These are phyloP conservation scores for Euphrasia arctica DNA, from an alignment of 305 asterid species.

Conservation along the genomic window DNA sequence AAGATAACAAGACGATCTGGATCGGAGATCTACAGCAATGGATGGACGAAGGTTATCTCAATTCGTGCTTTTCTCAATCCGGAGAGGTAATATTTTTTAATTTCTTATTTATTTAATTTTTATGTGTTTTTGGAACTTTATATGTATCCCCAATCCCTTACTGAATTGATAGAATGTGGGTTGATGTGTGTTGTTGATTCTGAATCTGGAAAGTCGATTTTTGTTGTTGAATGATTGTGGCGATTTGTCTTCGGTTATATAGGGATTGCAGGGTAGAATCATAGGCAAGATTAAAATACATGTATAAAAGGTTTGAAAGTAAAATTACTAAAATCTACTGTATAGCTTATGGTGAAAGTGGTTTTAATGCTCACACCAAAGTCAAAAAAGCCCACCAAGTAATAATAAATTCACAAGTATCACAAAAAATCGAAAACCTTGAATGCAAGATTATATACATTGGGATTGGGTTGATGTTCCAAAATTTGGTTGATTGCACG, in stretches of 20 bases:
- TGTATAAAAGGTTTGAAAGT: too few species aligned
- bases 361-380: too few species aligned
- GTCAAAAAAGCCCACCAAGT: too few species aligned
- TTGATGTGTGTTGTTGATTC: too few species aligned
- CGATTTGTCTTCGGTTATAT: constrained; percentile 25
- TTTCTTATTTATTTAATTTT: background rate
- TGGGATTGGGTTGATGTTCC: too few species aligned
- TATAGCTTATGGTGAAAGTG: too few species aligned
- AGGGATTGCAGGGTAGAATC: background rate
- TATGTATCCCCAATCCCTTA: background rate
- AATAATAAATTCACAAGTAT: too few species aligned
- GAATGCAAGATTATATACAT: background rate
- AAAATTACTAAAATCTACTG: too few species aligned
- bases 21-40: constrained; percentile 98
- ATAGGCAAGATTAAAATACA: too few species aligned
- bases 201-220: constrained; percentile 7
- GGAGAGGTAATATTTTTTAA: constrained; percentile 61
- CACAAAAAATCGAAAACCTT: too few species aligned
- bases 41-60: constrained; percentile 42
- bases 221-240: constrained; percentile 17
- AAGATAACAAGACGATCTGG: constrained; percentile 95
- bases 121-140: background rate
- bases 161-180: background rate
- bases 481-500: too few species aligned
- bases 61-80: constrained; percentile 65